phyloP scores from a whole-genome alignment of 1,284 basidiomycete genomes.

The Ganoderma boninense region DNA sequence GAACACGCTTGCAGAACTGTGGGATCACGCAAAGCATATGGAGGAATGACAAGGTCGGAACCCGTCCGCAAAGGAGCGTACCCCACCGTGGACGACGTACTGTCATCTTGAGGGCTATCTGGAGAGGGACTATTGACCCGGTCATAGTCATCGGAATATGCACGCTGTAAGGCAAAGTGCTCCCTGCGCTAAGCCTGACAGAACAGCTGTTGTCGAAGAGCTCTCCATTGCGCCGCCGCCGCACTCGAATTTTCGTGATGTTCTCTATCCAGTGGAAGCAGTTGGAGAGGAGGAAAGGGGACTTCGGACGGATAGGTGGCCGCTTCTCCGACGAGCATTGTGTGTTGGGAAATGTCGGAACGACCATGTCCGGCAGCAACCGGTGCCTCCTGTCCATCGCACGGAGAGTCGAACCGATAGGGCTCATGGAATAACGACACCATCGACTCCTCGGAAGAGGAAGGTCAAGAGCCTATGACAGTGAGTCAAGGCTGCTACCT shows the following conservation, averaged over 20 bases:
- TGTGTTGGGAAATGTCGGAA: constrained; percentile 9
- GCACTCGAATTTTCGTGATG: neutral
- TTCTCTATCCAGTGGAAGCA: constrained; percentile 18
- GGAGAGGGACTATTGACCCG: neutral
- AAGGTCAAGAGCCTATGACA: neutral
- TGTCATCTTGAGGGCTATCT: neutral
- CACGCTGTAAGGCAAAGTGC: neutral
- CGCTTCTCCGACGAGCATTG: neutral
- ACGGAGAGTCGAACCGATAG: neutral
- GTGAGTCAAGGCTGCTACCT: neutral
- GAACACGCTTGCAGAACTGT: neutral
- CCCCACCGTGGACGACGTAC: neutral
- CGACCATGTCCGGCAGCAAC: constrained; percentile 15
- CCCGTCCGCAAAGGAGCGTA: neutral
- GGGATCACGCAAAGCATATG: neutral
- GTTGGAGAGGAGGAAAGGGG: constrained; percentile 10
- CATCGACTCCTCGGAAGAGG: constrained; percentile 8
- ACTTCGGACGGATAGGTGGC: neutral
- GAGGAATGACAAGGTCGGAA: neutral
- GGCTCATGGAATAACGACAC: constrained; percentile 1
- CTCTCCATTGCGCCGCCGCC: neutral
- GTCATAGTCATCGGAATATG: neutral
- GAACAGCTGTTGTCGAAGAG: neutral
- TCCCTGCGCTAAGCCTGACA: neutral
- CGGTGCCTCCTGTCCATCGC: neutral